Evolutionary conservation across 169 alveolate genomes (phyloP), one percentile per base, ranked within the genome.

Genomic region (Cryptosporidium ubiquitum): DNA sequence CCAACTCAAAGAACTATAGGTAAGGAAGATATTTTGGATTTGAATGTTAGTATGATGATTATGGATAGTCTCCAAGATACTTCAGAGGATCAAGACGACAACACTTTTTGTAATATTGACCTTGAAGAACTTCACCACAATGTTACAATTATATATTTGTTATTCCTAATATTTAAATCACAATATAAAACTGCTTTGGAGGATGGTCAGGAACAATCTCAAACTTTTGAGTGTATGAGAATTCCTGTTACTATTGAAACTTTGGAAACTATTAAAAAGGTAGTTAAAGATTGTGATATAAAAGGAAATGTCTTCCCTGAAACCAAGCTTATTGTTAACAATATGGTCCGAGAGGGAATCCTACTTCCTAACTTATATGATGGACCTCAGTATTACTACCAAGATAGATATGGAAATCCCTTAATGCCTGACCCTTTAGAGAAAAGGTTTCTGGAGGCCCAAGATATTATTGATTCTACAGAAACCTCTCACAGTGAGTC

Each of bases 341-440:
- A 42, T 16, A 33, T 79, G 58, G 23, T 79, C 40, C 33, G 61
- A 44, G 79, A 79, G 9, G 89, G 64, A 5, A 64, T 64, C 12
- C 26, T 79, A 12, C 31, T 44, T 9, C 23, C 42, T 14, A 61
- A 64, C 33, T 26, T 79, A n/a, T 79, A 79, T 39, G 61, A 79
- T 79, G 89, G 89, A 4, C 89, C 89, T 14, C 75, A 60, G 37
- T 79, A 79, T 18, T 79, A 79, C 51, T 79, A 79, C 69, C 73
- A 79, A 58, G 89, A 79, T 26, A 57, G 89, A 42, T 79, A 79
- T 9, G 89, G 89, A 1, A 79, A 61, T 47, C 89, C 89, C 16
- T 61, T 79, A n/a, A 79, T 64, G 58, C 89, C 89, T 0, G 89
- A 79, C 31, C 75, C 75, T 31, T 20, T 79, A 12, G 89, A 79